These are phyloP conservation scores for Phascolomyces articulosus DNA, from an alignment of 371 early-diverging fungal genomes.

Conservation along the genomic window DNA sequence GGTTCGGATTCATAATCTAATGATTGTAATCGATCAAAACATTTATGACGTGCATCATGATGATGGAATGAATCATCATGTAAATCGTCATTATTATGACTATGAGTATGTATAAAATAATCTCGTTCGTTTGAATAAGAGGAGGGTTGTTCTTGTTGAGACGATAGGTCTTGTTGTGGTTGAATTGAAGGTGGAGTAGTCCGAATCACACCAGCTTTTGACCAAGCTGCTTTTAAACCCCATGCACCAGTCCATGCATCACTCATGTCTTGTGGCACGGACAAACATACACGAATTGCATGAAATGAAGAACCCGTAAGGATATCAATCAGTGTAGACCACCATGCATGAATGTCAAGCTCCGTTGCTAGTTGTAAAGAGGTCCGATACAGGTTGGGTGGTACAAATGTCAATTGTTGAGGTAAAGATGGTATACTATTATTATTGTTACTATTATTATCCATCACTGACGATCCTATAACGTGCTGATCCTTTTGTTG, in stretches of 20 bases:
- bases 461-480: no score
- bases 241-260: slow-evolving; percentile 53
- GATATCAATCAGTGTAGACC: slow-evolving; percentile 43
- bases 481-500: slow-evolving; percentile 2
- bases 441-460: slow-evolving; percentile 2
- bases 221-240: slow-evolving; percentile 53
- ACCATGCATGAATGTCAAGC: slow-evolving; percentile 50
- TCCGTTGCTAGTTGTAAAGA: slow-evolving; percentile 46
- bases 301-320: slow-evolving; percentile 45
- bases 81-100: background rate
- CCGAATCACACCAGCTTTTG: slow-evolving; percentile 22
- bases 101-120: slow-evolving; percentile 39
- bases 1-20: slow-evolving; percentile 62
- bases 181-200: background rate
- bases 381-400: slow-evolving; percentile 52
- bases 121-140: slow-evolving; percentile 13
- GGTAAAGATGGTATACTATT: background rate
- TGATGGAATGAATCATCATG: background rate
- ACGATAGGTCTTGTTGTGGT: slow-evolving; percentile 6
- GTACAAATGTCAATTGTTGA: slow-evolving; percentile 33
- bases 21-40: slow-evolving; percentile 58
- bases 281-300: slow-evolving; percentile 41
- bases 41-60: slow-evolving; percentile 18
- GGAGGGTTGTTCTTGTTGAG: slow-evolving; percentile 6
- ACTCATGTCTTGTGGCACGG: slow-evolving; percentile 51